phyloP scores from a whole-genome alignment of 169 alveolate species.

The Fabrea salina region DNA sequence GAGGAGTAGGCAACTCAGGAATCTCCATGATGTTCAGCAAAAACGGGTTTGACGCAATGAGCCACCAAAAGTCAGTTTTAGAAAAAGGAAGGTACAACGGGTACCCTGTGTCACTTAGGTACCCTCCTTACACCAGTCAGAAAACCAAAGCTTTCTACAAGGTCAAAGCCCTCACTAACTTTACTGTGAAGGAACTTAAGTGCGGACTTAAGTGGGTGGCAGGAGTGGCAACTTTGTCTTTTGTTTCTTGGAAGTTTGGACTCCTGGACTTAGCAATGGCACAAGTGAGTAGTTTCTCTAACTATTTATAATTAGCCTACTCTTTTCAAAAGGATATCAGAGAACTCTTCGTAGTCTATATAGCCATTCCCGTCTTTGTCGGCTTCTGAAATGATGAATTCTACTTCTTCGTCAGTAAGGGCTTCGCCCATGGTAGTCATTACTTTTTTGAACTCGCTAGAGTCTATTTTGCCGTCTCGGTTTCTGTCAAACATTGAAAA shows the following conservation, averaged over 20 bases:
- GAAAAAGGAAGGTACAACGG: slow-evolving; percentile 31
- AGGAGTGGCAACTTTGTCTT: not conserved
- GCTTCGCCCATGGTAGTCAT: slow-evolving; percentile 41
- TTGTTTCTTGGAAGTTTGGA: too few species aligned
- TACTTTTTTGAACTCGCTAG: slow-evolving; percentile 27
- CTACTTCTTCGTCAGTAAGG: slow-evolving; percentile 39
- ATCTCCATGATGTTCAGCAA: slow-evolving; percentile 74
- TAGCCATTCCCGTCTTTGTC: slow-evolving; percentile 44
- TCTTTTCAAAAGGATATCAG: slow-evolving; percentile 34
- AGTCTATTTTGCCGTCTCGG: slow-evolving; percentile 35
- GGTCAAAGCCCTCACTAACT: not conserved
- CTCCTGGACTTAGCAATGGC: too few species aligned
- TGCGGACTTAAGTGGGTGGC: not conserved
- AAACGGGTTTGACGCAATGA: slow-evolving; percentile 65
- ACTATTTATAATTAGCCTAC: not conserved
- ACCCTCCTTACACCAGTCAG: slow-evolving; percentile 30
- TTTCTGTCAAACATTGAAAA: slow-evolving; percentile 39
- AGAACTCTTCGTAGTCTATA: slow-evolving; percentile 47
- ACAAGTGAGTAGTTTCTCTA: too few species aligned
- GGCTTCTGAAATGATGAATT: slow-evolving; percentile 39
- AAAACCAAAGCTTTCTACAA: not conserved
- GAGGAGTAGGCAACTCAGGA: slow-evolving; percentile 89
- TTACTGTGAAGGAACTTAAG: not conserved
- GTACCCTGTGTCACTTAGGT: slow-evolving; percentile 46
- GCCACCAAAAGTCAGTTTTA: slow-evolving; percentile 56